Percentiles rank a stretch among this genome's conserved stretches.
Conservation (phyloP, 2,329 filamentous ascomycete species). For the Calonectria leucothoes region DNA sequence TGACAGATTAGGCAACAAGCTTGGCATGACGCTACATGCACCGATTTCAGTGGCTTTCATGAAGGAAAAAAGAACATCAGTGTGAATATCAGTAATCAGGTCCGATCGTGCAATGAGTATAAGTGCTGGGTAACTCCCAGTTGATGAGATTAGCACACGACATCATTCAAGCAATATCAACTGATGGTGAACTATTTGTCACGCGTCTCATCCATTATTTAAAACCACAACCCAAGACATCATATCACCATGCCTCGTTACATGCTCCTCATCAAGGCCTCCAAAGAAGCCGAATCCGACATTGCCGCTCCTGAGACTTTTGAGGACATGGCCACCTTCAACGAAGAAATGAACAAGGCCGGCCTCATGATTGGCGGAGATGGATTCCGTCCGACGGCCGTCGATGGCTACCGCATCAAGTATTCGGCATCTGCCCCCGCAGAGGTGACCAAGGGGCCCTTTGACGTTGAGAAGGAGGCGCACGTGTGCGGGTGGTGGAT, state of each 20-base stretch:
- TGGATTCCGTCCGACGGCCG: conserved; percentile 40
- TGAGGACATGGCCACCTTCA: conserved; percentile 42
- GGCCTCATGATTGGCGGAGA: conserved; percentile 43
- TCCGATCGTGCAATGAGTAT: not conserved
- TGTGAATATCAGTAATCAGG: not conserved
- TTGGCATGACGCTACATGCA: not conserved
- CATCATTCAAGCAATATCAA: not conserved
- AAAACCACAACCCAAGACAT: not conserved
- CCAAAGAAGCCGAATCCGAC: conserved; percentile 36
- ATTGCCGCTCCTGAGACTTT: conserved; percentile 32
- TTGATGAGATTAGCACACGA: too few species aligned
- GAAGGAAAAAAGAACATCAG: not conserved
- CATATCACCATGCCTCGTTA: conserved; percentile 41
- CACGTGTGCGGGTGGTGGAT: conserved; percentile 48
- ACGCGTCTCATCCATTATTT: not conserved
- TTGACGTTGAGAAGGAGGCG: conserved; percentile 39
- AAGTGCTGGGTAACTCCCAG: not conserved
- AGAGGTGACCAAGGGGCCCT: conserved; percentile 42
- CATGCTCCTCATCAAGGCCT: conserved; percentile 46
- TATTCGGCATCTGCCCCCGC: conserved; percentile 35
- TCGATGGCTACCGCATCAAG: conserved; percentile 41
- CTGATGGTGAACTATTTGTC: not conserved
- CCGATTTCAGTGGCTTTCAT: not conserved
- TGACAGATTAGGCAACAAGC: not conserved
- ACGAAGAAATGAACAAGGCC: conserved; percentile 40